Conservation (phyloP, 2,329 filamentous ascomycete species). For the Onygena corvina region DNA sequence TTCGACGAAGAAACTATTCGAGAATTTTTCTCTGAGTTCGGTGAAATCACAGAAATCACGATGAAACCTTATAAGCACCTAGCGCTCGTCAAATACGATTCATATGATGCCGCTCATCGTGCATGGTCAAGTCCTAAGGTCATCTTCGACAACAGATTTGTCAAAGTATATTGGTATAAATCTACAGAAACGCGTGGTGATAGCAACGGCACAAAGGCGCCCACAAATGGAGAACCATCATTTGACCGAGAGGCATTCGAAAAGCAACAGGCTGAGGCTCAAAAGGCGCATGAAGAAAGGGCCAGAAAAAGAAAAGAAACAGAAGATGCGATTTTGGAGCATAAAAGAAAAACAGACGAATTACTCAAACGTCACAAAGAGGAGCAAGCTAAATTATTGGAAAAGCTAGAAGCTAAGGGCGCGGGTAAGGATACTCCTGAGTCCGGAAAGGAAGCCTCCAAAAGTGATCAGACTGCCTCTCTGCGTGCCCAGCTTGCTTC, state of each 20-base stretch:
- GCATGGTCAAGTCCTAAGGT: slow-evolving; percentile 51
- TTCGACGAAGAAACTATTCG: slow-evolving; percentile 43
- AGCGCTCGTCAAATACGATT: slow-evolving; percentile 45
- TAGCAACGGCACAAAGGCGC: slow-evolving; percentile 20
- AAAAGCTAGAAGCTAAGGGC: slow-evolving; percentile 36
- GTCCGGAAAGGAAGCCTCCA: slow-evolving; percentile 15
- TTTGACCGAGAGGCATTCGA: slow-evolving; percentile 45
- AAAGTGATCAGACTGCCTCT: slow-evolving; percentile 39
- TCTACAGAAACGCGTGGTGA: slow-evolving; percentile 27
- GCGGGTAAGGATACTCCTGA: slow-evolving; percentile 22
- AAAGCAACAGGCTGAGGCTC: slow-evolving; percentile 45
- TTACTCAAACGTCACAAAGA: slow-evolving; percentile 44
- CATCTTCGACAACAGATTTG: slow-evolving; percentile 53
- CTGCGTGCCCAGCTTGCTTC: slow-evolving; percentile 44
- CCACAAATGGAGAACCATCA: slow-evolving; percentile 27
- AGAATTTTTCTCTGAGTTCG: slow-evolving; percentile 48
- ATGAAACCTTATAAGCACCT: slow-evolving; percentile 44
- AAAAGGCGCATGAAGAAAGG: slow-evolving; percentile 45
- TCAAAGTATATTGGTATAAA: slow-evolving; percentile 53
- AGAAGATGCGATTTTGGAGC: slow-evolving; percentile 38
- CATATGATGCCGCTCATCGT: slow-evolving; percentile 39
- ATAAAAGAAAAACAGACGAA: slow-evolving; percentile 42
- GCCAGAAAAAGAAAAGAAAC: slow-evolving; percentile 41
- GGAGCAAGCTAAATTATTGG: slow-evolving; percentile 41
- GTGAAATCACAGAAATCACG: slow-evolving; percentile 43